Evolutionary conservation across 441 rosid genomes (phyloP).

Genomic region (Gossypium aridum): DNA sequence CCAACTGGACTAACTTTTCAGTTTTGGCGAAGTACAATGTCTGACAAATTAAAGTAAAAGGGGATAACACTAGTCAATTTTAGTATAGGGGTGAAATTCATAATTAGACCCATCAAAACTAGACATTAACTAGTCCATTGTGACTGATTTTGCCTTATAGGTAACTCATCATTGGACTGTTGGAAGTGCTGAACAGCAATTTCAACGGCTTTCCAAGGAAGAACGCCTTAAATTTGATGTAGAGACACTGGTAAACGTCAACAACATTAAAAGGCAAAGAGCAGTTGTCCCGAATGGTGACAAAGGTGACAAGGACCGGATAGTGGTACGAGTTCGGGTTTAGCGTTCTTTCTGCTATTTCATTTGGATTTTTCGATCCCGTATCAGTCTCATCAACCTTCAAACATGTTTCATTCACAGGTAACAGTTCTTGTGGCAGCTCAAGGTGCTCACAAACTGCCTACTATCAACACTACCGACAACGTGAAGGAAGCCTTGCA

Average conservation of each 20-base stretch:
- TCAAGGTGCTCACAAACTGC: neutral
- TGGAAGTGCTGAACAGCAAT: neutral
- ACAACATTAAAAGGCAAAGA: conserved; percentile 3
- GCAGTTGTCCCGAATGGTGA: neutral
- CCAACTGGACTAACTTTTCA: too few relatives aligned
- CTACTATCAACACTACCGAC: neutral
- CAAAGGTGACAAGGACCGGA: neutral
- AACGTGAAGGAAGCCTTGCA: neutral
- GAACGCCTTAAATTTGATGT: conserved; percentile 11
- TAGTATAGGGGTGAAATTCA: too few relatives aligned
- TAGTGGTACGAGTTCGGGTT: neutral
- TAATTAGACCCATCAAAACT: neutral
- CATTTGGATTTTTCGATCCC: neutral
- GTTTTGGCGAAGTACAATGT: too few relatives aligned
- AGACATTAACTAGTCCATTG: neutral
- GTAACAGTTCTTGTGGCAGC: conserved; percentile 8
- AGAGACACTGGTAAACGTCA: conserved; percentile 15
- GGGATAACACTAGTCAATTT: too few relatives aligned
- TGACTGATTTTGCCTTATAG: neutral
- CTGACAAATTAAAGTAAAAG: too few relatives aligned
- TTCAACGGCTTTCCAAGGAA: conserved; percentile 11
- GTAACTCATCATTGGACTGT: neutral
- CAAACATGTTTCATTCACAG: neutral
- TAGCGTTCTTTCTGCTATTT: neutral
- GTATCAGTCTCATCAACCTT: neutral